Evolutionary conservation across 2,329 filamentous ascomycete species (phyloP).

Genomic region (Dendrostoma leiphaemia): DNA sequence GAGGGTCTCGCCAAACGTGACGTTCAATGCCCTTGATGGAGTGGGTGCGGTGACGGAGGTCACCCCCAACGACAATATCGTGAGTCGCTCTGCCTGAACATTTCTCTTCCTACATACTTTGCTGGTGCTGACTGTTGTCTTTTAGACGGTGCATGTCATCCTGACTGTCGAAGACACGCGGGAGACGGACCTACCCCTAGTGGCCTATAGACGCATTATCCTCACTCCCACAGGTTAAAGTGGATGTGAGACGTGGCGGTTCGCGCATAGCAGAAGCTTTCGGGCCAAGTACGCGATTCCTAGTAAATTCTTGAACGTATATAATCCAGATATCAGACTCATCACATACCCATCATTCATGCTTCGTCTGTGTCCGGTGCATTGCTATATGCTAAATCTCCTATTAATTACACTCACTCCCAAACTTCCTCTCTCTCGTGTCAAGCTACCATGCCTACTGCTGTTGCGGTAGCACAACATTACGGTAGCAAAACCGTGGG

Average conservation of each 20-base stretch:
- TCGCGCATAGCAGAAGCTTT: too few relatives aligned
- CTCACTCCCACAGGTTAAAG: neutral
- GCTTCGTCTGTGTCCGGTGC: too few relatives aligned
- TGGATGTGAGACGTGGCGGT: neutral
- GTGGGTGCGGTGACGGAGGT: neutral
- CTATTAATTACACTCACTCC: too few relatives aligned
- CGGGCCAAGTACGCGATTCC: neutral
- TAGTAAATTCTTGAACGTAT: neutral
- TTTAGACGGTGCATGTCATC: neutral
- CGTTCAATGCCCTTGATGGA: neutral
- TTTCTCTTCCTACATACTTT: neutral
- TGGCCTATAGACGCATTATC: neutral
- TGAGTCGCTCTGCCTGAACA: neutral
- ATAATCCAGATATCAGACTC: neutral
- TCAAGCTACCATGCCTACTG: too few relatives aligned
- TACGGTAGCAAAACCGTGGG: too few relatives aligned
- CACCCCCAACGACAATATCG: neutral
- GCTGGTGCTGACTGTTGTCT: neutral
- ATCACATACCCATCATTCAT: too few relatives aligned
- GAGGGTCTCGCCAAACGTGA: neutral
- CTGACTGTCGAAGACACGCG: neutral
- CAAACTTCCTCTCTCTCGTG: too few relatives aligned
- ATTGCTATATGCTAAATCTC: too few relatives aligned
- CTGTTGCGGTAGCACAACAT: too few relatives aligned
- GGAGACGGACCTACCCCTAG: neutral